phyloP scores from a whole-genome alignment of 257 asterid genomes.

The Solanum sitiens region DNA sequence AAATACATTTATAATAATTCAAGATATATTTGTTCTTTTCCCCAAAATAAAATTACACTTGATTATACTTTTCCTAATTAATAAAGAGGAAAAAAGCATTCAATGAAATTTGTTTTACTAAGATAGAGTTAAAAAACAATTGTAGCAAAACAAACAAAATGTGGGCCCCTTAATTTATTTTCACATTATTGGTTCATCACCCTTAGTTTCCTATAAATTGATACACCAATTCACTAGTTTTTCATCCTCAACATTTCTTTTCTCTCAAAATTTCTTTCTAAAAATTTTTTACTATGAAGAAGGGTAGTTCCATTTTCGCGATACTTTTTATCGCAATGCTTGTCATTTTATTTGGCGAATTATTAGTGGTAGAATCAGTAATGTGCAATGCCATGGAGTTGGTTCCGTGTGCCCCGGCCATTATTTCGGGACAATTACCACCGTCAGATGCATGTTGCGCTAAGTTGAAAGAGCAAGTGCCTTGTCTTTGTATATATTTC shows the following conservation, averaged over 20 bases:
- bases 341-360: background rate
- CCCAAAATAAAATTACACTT: too few relatives aligned
- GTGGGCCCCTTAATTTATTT: too few relatives aligned
- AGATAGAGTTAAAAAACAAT: too few relatives aligned
- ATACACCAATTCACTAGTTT: background rate
- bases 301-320: background rate
- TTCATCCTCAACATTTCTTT: background rate
- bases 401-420: background rate
- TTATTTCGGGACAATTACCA: background rate
- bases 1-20: too few relatives aligned
- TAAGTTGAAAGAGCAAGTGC: conserved; percentile 9
- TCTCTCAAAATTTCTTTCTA: too few relatives aligned
- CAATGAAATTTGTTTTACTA: background rate
- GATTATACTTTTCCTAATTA: background rate
- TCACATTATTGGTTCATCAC: too few relatives aligned
- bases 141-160: too few relatives aligned
- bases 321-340: background rate
- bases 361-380: background rate
- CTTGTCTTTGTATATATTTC: conserved; percentile 18
- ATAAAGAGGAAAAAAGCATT: background rate
- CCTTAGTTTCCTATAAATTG: background rate
- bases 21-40: accelerated
- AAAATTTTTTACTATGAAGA: background rate
- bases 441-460: conserved; percentile 6
- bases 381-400: conserved; percentile 1